Percentiles rank a stretch among this genome's conserved stretches.
phyloP scores from a whole-genome alignment of 176 grass and related monocot genomes.

The Hordeum marinum region DNA sequence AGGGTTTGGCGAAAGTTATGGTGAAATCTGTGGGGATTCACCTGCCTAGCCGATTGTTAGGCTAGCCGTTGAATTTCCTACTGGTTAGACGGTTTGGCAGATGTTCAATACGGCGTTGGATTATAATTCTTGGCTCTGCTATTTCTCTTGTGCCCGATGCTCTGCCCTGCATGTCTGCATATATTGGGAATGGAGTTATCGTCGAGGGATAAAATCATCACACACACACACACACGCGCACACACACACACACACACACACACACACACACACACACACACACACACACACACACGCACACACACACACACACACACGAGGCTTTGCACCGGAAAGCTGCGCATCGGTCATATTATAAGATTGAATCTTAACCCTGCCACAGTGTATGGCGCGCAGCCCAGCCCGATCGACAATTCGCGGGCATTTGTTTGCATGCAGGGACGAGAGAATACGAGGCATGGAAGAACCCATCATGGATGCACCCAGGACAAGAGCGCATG shows the following conservation, averaged over 20 bases:
- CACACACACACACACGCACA: no score
- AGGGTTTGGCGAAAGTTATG: not conserved
- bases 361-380: not conserved
- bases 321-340: not conserved
- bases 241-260: no score
- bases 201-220: not conserved
- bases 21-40: not conserved
- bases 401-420: not conserved
- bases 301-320: no score
- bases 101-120: not conserved
- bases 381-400: not conserved
- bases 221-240: no score
- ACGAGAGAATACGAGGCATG: not conserved
- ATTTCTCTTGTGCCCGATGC: not conserved
- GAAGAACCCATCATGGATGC: no score
- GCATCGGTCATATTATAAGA: not conserved
- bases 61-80: not conserved
- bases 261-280: no score
- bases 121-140: not conserved
- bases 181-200: not conserved
- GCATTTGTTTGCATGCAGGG: not conserved
- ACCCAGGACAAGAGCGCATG: not conserved
- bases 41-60: not conserved
- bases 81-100: not conserved
- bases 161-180: no score